A percentile compares a stretch with the other conserved stretches of the same genome.
Evolutionary conservation across 495 filamentous ascomycete species (phyloP).

Genomic region (Penicillium egyptiacum): DNA sequence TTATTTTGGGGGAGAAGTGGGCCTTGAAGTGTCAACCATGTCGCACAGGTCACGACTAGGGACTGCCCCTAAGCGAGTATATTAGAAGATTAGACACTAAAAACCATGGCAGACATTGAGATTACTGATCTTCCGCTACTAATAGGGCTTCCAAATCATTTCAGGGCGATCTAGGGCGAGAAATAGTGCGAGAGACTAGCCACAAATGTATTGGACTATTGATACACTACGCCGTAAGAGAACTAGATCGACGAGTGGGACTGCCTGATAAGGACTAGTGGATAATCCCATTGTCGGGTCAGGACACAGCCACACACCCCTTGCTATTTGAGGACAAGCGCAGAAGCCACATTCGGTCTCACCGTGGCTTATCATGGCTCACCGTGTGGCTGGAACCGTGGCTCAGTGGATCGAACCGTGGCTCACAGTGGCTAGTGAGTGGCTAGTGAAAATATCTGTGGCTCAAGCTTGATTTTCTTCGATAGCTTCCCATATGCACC

Average conservation of each 20-base stretch:
- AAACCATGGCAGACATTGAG: background rate
- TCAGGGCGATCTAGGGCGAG: conserved; percentile 3
- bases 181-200: conserved; percentile 15
- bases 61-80: background rate
- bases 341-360: conserved; percentile 30
- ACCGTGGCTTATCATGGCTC: conserved; percentile 27
- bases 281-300: conserved; percentile 14
- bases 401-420: too few species aligned
- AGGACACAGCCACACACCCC: conserved; percentile 28
- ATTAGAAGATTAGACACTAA: background rate
- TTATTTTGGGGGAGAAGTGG: conserved; percentile 5
- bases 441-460: conserved; percentile 25
- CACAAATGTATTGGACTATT: conserved; percentile 23
- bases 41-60: conserved; percentile 17
- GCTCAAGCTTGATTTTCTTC: conserved; percentile 27
- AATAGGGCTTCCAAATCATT: conserved; percentile 24
- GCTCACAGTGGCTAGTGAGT: conserved; percentile 17
- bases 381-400: background rate
- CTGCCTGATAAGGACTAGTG: conserved; percentile 5
- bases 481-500: conserved; percentile 27
- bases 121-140: conserved; percentile 8
- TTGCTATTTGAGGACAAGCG: conserved; percentile 21
- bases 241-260: conserved; percentile 10
- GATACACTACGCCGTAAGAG: conserved; percentile 15
- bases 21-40: conserved; percentile 14